Conservation (phyloP, 352 stramenopile genomes). For the Phytopythium montanum region DNA sequence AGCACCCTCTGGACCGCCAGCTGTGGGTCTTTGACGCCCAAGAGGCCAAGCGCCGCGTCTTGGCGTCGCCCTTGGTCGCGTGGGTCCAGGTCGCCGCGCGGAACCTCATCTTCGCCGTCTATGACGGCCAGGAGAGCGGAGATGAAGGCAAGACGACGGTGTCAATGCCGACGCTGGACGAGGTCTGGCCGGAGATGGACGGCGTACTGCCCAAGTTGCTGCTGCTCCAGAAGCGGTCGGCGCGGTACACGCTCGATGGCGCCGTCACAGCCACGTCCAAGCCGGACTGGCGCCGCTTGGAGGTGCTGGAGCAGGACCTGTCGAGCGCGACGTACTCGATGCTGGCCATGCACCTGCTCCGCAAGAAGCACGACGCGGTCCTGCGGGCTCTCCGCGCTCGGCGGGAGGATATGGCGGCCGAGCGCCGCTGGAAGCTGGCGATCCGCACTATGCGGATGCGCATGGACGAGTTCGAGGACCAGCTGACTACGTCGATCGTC, state of each 20-base stretch:
- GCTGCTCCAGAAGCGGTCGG: constrained; percentile 54
- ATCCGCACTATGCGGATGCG: constrained; percentile 24
- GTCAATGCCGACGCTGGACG: constrained; percentile 15
- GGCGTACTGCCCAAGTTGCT: constrained; percentile 51
- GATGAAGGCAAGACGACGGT: neutral
- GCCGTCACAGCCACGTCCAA: constrained; percentile 4
- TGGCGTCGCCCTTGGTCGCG: constrained; percentile 17
- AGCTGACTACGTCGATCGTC: constrained; percentile 14
- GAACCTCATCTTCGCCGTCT: constrained; percentile 33
- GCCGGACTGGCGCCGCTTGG: constrained; percentile 33
- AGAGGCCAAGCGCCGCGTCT: constrained; percentile 64
- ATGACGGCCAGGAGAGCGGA: neutral
- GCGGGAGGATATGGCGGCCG: constrained; percentile 26
- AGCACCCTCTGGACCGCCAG: constrained; percentile 87
- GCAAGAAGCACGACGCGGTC: constrained; percentile 50
- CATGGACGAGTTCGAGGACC: constrained; percentile 25
- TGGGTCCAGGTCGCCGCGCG: constrained; percentile 25
- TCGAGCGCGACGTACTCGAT: constrained; percentile 15
- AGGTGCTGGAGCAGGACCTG: constrained; percentile 20
- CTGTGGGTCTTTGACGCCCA: constrained; percentile 97
- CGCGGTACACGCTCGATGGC: constrained; percentile 31
- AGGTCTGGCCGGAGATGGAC: constrained; percentile 46
- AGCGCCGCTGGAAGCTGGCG: constrained; percentile 37
- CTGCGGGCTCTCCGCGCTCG: constrained; percentile 35
- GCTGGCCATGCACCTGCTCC: constrained; percentile 41